Evolutionary conservation across 208 protist genomes (phyloP).

Genomic region (Trypanosomatidae sp.): DNA sequence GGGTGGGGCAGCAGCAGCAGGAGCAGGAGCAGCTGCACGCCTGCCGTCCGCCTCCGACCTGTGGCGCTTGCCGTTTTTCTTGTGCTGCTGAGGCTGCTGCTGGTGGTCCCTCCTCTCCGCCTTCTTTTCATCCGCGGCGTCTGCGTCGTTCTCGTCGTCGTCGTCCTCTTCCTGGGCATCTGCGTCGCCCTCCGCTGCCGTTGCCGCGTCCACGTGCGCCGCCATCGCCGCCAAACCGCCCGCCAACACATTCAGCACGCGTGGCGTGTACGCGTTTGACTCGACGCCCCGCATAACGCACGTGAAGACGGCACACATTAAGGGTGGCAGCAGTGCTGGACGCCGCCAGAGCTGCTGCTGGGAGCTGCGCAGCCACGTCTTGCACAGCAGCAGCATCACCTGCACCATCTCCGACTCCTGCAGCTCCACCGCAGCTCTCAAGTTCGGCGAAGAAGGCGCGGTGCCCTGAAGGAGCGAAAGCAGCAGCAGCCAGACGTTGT

Average conservation of each 20-base stretch:
- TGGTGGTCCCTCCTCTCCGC: background rate
- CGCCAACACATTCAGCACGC: conserved; percentile 60
- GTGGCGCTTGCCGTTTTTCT: background rate
- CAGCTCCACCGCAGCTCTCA: background rate
- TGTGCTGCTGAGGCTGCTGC: background rate
- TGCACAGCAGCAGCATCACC: conserved; percentile 20
- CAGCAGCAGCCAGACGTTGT: conserved; percentile 31
- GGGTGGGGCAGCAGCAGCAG: too few species aligned
- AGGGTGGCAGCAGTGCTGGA: conserved; percentile 40
- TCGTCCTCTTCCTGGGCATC: conserved; percentile 5
- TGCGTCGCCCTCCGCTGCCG: conserved; percentile 20
- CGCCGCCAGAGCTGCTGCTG: conserved; percentile 55
- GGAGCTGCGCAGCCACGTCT: conserved; percentile 16
- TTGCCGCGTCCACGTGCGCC: conserved; percentile 28
- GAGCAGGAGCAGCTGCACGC: background rate
- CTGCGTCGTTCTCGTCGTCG: conserved; percentile 10
- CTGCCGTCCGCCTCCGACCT: background rate
- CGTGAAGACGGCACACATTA: conserved; percentile 49
- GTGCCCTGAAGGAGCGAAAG: conserved; percentile 13
- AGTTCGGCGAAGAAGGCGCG: background rate
- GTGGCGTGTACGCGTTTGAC: conserved; percentile 28
- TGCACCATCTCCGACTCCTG: conserved; percentile 17
- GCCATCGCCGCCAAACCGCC: conserved; percentile 26
- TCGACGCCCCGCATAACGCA: conserved; percentile 49
- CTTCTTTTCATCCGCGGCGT: background rate